phyloP scores from a whole-genome alignment of 2,329 filamentous ascomycete species.

The Fulvia fulva region DNA sequence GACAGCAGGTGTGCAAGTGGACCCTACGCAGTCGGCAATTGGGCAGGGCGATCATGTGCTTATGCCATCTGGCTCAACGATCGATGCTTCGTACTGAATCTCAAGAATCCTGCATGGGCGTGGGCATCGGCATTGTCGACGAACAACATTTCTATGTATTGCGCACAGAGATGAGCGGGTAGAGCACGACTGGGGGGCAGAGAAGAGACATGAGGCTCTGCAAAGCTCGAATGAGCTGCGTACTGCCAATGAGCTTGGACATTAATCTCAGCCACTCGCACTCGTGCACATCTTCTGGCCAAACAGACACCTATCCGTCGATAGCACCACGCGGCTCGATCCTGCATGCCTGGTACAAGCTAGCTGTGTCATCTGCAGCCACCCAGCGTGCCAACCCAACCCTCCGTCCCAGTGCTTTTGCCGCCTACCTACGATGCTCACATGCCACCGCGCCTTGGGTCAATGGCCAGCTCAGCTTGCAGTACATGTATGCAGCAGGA shows the following conservation, averaged over 20 bases:
- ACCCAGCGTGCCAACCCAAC: not conserved
- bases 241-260: not conserved
- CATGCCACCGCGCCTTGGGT: not conserved
- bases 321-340: no score
- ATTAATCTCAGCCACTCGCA: not conserved
- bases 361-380: no score
- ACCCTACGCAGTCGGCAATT: not conserved
- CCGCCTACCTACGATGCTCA: not conserved
- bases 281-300: not conserved
- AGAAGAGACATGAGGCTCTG: not conserved
- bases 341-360: no score
- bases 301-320: no score
- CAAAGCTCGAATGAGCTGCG: not conserved
- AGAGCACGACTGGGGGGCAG: not conserved
- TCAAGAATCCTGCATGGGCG: not conserved
- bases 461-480: not conserved
- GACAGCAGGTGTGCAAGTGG: no score
- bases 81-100: not conserved
- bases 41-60: not conserved
- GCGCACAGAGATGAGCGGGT: not conserved
- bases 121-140: no score
- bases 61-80: not conserved
- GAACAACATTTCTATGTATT: no score
- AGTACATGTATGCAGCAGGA: not conserved
- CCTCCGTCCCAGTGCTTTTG: not conserved